Percentiles rank a stretch among this genome's conserved stretches.
These are phyloP conservation scores for Clavispora asparagi DNA, from an alignment of 805 yeast genomes.

Conservation along the genomic window DNA sequence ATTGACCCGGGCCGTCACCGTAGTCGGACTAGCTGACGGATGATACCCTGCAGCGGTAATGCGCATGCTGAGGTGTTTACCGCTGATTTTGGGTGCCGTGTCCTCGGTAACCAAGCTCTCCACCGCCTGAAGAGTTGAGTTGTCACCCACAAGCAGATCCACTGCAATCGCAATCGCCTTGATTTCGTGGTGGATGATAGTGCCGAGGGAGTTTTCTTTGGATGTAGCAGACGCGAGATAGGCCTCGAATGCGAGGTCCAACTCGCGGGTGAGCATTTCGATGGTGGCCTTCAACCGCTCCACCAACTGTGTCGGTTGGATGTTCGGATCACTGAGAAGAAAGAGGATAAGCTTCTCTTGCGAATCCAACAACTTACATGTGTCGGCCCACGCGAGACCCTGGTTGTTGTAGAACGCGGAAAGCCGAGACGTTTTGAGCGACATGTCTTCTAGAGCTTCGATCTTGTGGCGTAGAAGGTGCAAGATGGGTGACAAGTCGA, in stretches of 20 bases:
- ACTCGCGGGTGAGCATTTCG: not conserved
- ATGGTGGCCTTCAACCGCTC: not conserved
- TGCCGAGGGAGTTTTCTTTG: not conserved
- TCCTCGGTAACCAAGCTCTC: not conserved
- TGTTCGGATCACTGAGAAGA: not conserved
- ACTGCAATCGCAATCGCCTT: conserved; percentile 16
- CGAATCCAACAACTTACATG: conserved; percentile 13
- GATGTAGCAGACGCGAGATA: not conserved
- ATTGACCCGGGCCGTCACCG: not conserved
- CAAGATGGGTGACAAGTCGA: conserved; percentile 31
- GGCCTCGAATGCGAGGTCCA: not conserved
- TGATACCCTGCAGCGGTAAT: conserved; percentile 1
- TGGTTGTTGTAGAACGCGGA: conserved; percentile 26
- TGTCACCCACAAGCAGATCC: not conserved
- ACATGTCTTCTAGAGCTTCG: conserved; percentile 23
- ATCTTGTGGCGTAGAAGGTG: conserved; percentile 23
- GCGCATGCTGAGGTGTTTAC: not conserved
- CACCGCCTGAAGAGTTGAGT: not conserved
- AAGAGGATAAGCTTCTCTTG: conserved; percentile 23
- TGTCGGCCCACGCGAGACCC: conserved; percentile 25
- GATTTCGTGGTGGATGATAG: conserved; percentile 15
- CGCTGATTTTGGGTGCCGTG: not conserved
- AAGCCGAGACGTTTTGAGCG: conserved; percentile 18
- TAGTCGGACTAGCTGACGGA: not conserved
- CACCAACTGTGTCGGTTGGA: not conserved